Conservation (phyloP, 306 rosid species). For the Senna tora region DNA sequence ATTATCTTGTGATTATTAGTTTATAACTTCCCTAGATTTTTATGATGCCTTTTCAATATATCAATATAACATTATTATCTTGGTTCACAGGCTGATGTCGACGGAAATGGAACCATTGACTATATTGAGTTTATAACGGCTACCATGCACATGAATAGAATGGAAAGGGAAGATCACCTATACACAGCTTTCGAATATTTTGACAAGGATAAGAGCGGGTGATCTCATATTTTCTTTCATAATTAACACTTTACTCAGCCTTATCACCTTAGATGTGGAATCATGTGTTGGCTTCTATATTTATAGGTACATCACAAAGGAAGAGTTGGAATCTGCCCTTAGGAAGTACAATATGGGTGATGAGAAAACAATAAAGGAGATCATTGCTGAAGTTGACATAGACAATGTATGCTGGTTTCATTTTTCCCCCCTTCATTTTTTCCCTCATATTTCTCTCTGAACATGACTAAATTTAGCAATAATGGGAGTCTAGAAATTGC, state of each 20-base stretch:
- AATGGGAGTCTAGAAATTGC: constrained; percentile 9
- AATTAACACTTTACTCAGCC: neutral
- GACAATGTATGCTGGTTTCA: constrained; percentile 62
- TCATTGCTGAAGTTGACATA: constrained; percentile 94
- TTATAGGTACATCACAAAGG: constrained; percentile 80
- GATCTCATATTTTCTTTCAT: constrained; percentile 10
- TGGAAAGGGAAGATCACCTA: constrained; percentile 94
- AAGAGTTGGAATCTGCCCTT: constrained; percentile 87
- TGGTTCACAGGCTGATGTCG: constrained; percentile 88
- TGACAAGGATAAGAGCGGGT: constrained; percentile 96
- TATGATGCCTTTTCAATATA: constrained; percentile 23
- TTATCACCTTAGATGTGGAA: neutral
- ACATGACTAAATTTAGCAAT: neutral
- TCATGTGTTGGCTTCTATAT: constrained; percentile 33
- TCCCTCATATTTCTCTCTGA: neutral
- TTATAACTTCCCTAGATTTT: constrained; percentile 32
- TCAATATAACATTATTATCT: constrained; percentile 13
- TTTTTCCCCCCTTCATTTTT: neutral
- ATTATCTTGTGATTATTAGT: constrained; percentile 9
- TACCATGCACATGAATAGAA: constrained; percentile 93
- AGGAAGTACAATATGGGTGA: constrained; percentile 94
- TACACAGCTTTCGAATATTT: constrained; percentile 91
- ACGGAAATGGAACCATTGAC: constrained; percentile 92
- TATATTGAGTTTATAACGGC: constrained; percentile 95
- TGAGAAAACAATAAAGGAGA: constrained; percentile 87